Evolutionary conservation across 2,329 filamentous ascomycete genomes (phyloP).

Genomic region (Nemania sp.): DNA sequence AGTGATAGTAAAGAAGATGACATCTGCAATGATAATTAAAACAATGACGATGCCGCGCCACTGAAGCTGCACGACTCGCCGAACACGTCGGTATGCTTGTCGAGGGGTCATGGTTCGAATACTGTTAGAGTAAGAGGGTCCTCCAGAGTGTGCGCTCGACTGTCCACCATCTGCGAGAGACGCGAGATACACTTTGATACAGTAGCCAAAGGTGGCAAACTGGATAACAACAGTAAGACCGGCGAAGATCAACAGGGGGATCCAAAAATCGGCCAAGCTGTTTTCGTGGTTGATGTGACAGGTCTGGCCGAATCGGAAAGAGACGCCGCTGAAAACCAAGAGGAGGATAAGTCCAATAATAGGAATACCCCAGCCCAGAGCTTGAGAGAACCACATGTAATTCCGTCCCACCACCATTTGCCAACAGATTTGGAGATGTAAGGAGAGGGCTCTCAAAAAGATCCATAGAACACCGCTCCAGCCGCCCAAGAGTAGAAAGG

Average conservation of each 20-base stretch:
- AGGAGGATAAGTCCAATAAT: conserved; percentile 79
- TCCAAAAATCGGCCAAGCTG: conserved; percentile 89
- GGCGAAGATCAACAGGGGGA: conserved; percentile 78
- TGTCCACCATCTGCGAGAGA: conserved; percentile 80
- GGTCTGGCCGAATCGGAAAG: conserved; percentile 89
- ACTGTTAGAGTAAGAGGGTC: conserved; percentile 82
- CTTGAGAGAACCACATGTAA: conserved; percentile 89
- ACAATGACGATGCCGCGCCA: conserved; percentile 95
- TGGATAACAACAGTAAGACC: conserved; percentile 75
- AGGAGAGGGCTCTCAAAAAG: conserved; percentile 87
- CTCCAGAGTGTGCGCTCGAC: conserved; percentile 76
- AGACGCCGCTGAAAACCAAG: conserved; percentile 88
- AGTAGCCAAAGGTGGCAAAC: conserved; percentile 81
- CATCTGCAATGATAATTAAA: conserved; percentile 87
- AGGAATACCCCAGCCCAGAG: conserved; percentile 86
- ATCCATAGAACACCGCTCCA: conserved; percentile 90
- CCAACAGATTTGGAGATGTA: conserved; percentile 99
- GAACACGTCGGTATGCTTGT: conserved; percentile 88
- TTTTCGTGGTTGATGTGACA: conserved; percentile 95
- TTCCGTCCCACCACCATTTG: conserved; percentile 87
- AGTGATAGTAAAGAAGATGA: conserved; percentile 92
- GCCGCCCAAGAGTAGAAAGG: conserved; percentile 87
- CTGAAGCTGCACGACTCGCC: conserved; percentile 88
- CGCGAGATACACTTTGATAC: conserved; percentile 92
- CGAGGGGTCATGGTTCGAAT: conserved; percentile 81